Base-by-base conservation (phyloP, 306 rosid species). In the Fragaria nilgerrensis region DNA sequence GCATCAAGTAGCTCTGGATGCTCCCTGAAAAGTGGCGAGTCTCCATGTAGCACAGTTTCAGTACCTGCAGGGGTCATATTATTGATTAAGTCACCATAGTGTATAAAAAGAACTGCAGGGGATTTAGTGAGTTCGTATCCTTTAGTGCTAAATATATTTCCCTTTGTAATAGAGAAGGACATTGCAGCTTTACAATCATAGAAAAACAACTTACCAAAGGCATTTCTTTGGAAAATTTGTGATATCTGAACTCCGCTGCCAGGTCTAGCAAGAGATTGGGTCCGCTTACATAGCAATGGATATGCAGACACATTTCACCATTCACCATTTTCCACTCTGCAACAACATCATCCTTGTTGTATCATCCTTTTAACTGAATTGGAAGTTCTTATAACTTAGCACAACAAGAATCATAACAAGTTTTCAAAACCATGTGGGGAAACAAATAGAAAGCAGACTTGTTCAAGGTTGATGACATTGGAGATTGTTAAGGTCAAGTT, bases 251-350 rank as follows among this genome's bases (percentile, higher is more conserved):
- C 78, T 90, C 97, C 12, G 98, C 96, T 72, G 96, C 88, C 49
- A 92, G 80, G 53, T 94, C 92, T 5, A 84, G 81, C 82, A 90
- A 85, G 67, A 88, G 84, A 79, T 89, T 89, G 3, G 97, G 98
- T 74, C 98, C 98, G 74, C 98, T 90, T 70, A 94, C 96, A 82
- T 88, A 92, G 88, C 98, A 94, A 86, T 92, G 98, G 68, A 94
- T 85, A 85, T 94, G 96, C 19, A 94, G 85, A 80, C 95, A 94
- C 96, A 92, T 84, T 74, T 94, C 96, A 63, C 86, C 91, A 53
- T 88, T 87, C 78, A 94, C 98, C 81, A 85, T 90, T 90, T 94
- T 94, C 98, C 98, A 94, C 82, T 92, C 98, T 32, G 97, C 98
- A 47, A 94, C 97, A 76, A 94, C 97, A 79, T 94, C 98, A 78